Percentiles rank a stretch among this genome's conserved stretches.
phyloP scores from a whole-genome alignment of 2,329 filamentous ascomycete species.

The Penicillium hesseltinei region DNA sequence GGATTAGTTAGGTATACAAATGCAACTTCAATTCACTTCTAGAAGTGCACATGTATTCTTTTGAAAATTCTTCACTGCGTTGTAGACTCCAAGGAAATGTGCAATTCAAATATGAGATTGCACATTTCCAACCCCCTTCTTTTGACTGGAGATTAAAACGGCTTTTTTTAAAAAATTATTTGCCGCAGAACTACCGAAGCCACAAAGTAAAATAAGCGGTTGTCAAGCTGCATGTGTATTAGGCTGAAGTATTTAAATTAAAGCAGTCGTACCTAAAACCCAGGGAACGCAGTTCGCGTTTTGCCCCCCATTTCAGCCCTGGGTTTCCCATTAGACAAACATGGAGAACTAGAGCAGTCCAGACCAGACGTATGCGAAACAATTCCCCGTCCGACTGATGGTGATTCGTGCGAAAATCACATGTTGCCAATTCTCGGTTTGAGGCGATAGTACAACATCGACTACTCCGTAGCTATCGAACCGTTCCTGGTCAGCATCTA shows the following conservation, averaged over 20 bases:
- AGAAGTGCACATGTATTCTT: background rate
- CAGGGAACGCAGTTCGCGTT: background rate
- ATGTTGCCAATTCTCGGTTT: slow-evolving; percentile 3
- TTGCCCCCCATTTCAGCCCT: background rate
- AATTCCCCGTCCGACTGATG: background rate
- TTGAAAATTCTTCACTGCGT: background rate
- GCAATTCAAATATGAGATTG: no score
- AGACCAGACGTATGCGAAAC: background rate
- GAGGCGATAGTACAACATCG: background rate
- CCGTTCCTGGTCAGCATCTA: background rate
- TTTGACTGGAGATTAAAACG: background rate
- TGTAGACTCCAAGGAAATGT: no score
- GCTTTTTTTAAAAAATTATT: background rate
- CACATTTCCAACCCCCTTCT: background rate
- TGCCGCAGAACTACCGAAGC: background rate
- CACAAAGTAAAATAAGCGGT: background rate
- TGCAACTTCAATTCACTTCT: background rate
- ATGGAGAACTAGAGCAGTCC: background rate
- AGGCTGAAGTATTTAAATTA: slow-evolving; percentile 1
- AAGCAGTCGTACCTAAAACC: background rate
- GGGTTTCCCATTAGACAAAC: background rate
- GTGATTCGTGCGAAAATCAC: background rate
- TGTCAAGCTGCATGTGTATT: background rate
- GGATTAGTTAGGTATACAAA: no score
- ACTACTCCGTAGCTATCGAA: background rate